These are phyloP conservation scores for Pythium dissotocum DNA, from an alignment of 352 stramenopile genomes.

Conservation along the genomic window DNA sequence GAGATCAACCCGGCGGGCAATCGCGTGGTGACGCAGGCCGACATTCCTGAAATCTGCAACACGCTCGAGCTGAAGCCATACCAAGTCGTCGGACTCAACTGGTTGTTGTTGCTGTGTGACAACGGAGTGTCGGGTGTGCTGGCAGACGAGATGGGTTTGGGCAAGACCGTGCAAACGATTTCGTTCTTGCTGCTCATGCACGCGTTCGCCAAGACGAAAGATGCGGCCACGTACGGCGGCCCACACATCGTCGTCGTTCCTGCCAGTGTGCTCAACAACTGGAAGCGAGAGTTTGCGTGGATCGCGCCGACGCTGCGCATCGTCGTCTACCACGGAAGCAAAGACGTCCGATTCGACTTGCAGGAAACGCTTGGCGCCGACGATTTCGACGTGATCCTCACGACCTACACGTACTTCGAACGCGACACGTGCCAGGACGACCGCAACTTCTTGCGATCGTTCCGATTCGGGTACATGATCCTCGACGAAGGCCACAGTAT, in stretches of 20 bases:
- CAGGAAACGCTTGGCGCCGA: slow-evolving; percentile 49
- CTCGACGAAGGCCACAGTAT: slow-evolving; percentile 94
- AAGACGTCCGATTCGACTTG: slow-evolving; percentile 59
- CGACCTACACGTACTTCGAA: slow-evolving; percentile 93
- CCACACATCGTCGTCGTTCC: slow-evolving; percentile 94
- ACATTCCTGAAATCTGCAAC: slow-evolving; percentile 70
- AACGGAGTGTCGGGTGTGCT: slow-evolving; percentile 82
- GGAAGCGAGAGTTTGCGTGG: slow-evolving; percentile 90
- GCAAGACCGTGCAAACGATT: slow-evolving; percentile 93
- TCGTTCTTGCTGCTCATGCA: slow-evolving; percentile 72
- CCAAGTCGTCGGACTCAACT: slow-evolving; percentile 84
- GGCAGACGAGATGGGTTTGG: slow-evolving; percentile 91
- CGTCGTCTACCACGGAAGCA: slow-evolving; percentile 81
- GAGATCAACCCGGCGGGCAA: slow-evolving; percentile 41
- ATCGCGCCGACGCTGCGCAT: slow-evolving; percentile 91
- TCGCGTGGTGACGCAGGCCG: slow-evolving; percentile 60
- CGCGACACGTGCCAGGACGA: slow-evolving; percentile 84
- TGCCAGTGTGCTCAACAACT: slow-evolving; percentile 92
- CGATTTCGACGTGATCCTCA: slow-evolving; percentile 87
- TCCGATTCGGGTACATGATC: slow-evolving; percentile 91
- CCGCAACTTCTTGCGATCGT: slow-evolving; percentile 71
- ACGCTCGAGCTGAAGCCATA: slow-evolving; percentile 84
- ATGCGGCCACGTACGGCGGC: slow-evolving; percentile 33
- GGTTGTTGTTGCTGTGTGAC: slow-evolving; percentile 73
- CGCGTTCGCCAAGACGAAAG: slow-evolving; percentile 38